A percentile compares a stretch with the other conserved stretches of the same genome.
Evolutionary conservation across 164 flowering plant species (phyloP).

Genomic region (Kingdonia uniflora): DNA sequence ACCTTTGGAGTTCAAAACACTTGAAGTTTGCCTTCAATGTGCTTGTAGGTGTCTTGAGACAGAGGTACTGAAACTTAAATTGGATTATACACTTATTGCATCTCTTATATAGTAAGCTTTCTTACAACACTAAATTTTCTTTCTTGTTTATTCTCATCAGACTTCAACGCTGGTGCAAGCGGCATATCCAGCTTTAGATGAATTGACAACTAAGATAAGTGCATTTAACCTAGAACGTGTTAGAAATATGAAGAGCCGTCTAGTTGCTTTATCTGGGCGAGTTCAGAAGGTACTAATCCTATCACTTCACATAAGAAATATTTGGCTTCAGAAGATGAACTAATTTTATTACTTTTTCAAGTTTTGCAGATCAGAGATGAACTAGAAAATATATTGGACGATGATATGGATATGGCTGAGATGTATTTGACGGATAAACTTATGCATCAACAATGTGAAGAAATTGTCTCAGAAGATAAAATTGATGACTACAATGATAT

Average conservation of each 20-base stretch:
- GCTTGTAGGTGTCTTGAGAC: constrained; percentile 36
- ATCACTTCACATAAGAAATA: too few species aligned
- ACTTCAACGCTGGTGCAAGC: constrained; percentile 40
- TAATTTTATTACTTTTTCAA: not conserved
- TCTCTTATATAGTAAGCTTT: too few species aligned
- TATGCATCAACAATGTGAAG: constrained; percentile 13
- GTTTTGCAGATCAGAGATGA: constrained; percentile 41
- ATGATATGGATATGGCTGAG: constrained; percentile 51
- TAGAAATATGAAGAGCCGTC: constrained; percentile 45
- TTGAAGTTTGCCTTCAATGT: constrained; percentile 42
- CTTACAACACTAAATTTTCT: too few species aligned
- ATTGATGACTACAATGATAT: constrained; percentile 3
- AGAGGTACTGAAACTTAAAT: constrained; percentile 20
- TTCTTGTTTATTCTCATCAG: constrained; percentile 15
- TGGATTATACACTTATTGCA: not conserved
- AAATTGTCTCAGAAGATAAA: constrained; percentile 16
- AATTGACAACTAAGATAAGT: constrained; percentile 48
- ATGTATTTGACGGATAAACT: constrained; percentile 53
- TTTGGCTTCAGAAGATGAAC: too few species aligned
- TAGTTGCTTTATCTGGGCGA: constrained; percentile 46
- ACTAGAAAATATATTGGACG: constrained; percentile 40
- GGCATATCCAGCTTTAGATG: constrained; percentile 52
- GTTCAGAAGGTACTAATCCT: constrained; percentile 36
- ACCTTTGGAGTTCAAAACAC: constrained; percentile 38
- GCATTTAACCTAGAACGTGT: constrained; percentile 50